Evolutionary conservation across 257 asterid species (phyloP).

Genomic region (Linderniella brevidens): DNA sequence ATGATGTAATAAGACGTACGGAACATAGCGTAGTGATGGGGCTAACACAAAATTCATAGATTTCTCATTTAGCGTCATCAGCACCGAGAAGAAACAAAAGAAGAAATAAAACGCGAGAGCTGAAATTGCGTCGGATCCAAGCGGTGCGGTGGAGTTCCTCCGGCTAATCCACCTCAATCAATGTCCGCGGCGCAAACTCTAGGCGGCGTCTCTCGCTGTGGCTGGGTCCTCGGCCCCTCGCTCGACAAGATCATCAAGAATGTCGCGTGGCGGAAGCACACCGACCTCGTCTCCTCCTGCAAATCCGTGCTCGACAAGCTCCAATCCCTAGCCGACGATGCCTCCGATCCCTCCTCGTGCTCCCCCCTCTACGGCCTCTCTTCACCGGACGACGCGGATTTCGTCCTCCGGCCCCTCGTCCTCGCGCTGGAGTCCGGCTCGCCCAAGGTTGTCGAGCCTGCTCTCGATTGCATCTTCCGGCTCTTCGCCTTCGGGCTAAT

Average conservation of each 20-base stretch:
- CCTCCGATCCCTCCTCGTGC: slow-evolving; percentile 66
- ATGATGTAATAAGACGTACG: no score
- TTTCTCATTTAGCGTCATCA: no score
- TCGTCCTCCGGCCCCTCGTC: slow-evolving; percentile 57
- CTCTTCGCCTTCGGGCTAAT: slow-evolving; percentile 64
- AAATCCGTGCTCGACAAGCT: slow-evolving; percentile 95
- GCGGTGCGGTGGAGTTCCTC: no score
- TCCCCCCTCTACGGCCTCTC: slow-evolving; percentile 72
- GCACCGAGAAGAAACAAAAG: no score
- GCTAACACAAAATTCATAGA: no score
- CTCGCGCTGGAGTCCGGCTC: slow-evolving; percentile 64
- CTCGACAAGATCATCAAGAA: slow-evolving; percentile 94
- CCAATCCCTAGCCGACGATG: slow-evolving; percentile 44
- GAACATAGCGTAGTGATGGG: no score
- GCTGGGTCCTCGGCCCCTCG: slow-evolving; percentile 88
- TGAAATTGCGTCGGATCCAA: no score
- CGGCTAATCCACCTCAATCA: not conserved
- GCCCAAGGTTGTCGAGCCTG: slow-evolving; percentile 88
- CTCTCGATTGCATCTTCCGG: slow-evolving; percentile 72
- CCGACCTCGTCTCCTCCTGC: slow-evolving; percentile 72
- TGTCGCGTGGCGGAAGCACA: slow-evolving; percentile 93
- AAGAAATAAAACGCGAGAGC: no score
- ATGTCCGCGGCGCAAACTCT: slow-evolving; percentile 56
- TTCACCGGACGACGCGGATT: slow-evolving; percentile 52
- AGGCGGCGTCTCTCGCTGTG: slow-evolving; percentile 88